Conservation (phyloP, 2,329 filamentous ascomycete genomes). For the Dothistroma septosporum region DNA sequence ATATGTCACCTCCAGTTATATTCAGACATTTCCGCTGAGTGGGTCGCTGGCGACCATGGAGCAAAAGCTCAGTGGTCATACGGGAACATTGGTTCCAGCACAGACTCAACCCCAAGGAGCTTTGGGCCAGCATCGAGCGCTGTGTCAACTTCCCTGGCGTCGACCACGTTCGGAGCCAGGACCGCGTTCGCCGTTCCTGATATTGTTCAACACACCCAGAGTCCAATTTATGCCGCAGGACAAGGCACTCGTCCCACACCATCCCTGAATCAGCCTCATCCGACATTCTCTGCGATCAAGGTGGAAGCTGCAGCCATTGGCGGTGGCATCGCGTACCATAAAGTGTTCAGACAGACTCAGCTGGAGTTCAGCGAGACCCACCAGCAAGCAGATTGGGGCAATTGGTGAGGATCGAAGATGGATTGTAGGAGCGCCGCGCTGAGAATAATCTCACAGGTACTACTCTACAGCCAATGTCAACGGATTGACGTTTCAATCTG, state of each 20-base stretch:
- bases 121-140: constrained; percentile 1
- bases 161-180: constrained; percentile 10
- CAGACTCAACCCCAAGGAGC: not conserved
- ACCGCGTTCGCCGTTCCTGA: constrained; percentile 6
- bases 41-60: constrained; percentile 58
- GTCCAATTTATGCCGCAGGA: constrained; percentile 2
- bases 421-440: not conserved
- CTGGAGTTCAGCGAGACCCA: constrained; percentile 43
- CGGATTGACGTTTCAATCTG: constrained; percentile 47
- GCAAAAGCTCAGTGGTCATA: constrained; percentile 45
- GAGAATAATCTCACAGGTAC: constrained; percentile 32
- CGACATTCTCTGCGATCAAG: not conserved
- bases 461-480: constrained; percentile 46
- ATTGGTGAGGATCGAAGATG: not conserved
- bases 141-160: constrained; percentile 1
- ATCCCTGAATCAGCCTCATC: not conserved
- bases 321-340: constrained; percentile 28
- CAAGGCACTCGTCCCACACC: constrained; percentile 4
- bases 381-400: constrained; percentile 36
- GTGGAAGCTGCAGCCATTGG: not conserved
- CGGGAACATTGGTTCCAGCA: not conserved
- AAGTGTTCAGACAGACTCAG: constrained; percentile 30
- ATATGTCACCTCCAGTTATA: constrained; percentile 47
- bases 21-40: constrained; percentile 69
- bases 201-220: constrained; percentile 5